These are phyloP conservation scores for Geotrichum klebahnii DNA, from an alignment of 1,139 yeast species.

Conservation along the genomic window DNA sequence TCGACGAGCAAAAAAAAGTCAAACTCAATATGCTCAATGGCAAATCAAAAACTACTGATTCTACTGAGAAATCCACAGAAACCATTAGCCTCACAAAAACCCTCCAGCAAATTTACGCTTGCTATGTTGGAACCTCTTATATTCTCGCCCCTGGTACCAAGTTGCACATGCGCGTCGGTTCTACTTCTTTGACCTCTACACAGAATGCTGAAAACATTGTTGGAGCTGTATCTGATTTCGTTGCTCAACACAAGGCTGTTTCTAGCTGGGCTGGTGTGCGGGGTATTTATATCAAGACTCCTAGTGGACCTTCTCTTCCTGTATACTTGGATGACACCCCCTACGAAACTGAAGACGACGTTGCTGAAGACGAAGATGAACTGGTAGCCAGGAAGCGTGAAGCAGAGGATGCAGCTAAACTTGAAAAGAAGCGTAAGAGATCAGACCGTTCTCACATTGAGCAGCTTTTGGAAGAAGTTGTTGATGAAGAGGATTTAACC, in stretches of 20 bases:
- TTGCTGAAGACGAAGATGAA: conserved; percentile 33
- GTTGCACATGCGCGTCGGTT: conserved; percentile 64
- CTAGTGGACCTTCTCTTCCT: conserved; percentile 77
- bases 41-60: conserved; percentile 25
- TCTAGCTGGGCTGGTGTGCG: conserved; percentile 48
- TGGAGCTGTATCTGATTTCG: conserved; percentile 52
- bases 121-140: conserved; percentile 56
- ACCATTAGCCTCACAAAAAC: conserved; percentile 40
- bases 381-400: conserved; percentile 32
- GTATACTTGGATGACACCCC: conserved; percentile 64
- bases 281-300: conserved; percentile 64
- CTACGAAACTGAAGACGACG: conserved; percentile 45
- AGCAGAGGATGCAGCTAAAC: conserved; percentile 33
- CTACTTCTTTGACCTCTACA: conserved; percentile 41
- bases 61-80: conserved; percentile 32
- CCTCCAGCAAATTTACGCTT: conserved; percentile 52
- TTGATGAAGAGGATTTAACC: conserved; percentile 56
- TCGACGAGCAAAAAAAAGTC: conserved; percentile 21
- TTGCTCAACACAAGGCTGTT: conserved; percentile 35
- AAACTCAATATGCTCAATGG: conserved; percentile 22
- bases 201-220: conserved; percentile 52
- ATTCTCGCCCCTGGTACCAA: conserved; percentile 73
- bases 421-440: conserved; percentile 39
- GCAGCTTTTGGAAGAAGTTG: conserved; percentile 73
- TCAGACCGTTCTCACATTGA: conserved; percentile 56